Evolutionary conservation across 768 basidiomycete species (phyloP).

Genomic region (Phallus indusiatus): DNA sequence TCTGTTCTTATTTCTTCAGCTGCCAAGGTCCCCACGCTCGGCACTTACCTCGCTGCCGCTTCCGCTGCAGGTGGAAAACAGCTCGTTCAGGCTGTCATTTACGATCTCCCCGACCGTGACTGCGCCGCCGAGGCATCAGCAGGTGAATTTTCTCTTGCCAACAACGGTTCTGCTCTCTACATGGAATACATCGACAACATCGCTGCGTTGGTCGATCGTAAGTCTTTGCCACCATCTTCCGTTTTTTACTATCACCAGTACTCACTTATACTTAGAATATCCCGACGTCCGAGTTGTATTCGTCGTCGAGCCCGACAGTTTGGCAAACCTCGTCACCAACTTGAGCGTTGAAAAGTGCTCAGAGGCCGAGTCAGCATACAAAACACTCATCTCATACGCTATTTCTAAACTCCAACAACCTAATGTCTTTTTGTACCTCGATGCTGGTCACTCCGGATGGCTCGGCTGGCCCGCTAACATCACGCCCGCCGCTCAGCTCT

Average conservation of each 20-base stretch:
- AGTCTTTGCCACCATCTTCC: constrained; percentile 9
- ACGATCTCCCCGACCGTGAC: constrained; percentile 57
- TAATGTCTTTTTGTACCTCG: constrained; percentile 52
- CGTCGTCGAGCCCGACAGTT: constrained; percentile 57
- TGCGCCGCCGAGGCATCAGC: constrained; percentile 58
- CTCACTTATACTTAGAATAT: constrained; percentile 28
- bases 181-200: constrained; percentile 52
- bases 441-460: constrained; percentile 39
- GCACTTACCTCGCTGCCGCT: constrained; percentile 49
- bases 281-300: constrained; percentile 56
- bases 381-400: constrained; percentile 22
- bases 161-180: constrained; percentile 48
- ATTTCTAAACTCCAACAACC: constrained; percentile 36
- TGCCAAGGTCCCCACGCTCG: constrained; percentile 44
- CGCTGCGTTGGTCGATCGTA: constrained; percentile 45
- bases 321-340: constrained; percentile 64
- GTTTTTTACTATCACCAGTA: too few species aligned
- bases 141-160: constrained; percentile 52
- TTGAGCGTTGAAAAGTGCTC: constrained; percentile 47
- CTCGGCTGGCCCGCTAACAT: constrained; percentile 62
- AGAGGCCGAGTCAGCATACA: constrained; percentile 42
- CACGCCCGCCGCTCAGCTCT: constrained; percentile 46
- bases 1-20: constrained; percentile 58
- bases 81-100: constrained; percentile 31
- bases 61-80: constrained; percentile 38